Evolutionary conservation across 306 rosid species (phyloP).

Genomic region (Casuarina glauca): DNA sequence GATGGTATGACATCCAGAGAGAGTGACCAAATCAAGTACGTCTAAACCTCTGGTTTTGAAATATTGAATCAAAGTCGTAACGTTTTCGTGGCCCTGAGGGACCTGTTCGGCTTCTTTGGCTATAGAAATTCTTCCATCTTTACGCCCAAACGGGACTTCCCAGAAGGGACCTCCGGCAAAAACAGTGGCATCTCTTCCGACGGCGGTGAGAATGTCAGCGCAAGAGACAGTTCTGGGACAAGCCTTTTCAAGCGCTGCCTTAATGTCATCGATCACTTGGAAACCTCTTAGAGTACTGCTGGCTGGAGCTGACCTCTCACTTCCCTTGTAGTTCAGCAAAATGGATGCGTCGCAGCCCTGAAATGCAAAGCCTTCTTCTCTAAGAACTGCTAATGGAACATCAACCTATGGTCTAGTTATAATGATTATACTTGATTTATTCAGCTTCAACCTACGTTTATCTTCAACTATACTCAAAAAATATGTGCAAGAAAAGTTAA

Average conservation of each 20-base stretch:
- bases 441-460: not conserved
- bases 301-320: slow-evolving; percentile 60
- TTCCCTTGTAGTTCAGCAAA: slow-evolving; percentile 52
- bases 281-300: slow-evolving; percentile 80
- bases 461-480: not conserved
- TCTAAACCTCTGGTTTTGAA: slow-evolving; percentile 55
- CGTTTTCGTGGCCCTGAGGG: slow-evolving; percentile 84
- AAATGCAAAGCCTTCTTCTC: not conserved
- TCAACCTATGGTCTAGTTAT: not conserved
- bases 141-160: slow-evolving; percentile 83
- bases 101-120: slow-evolving; percentile 64
- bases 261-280: slow-evolving; percentile 67
- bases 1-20: slow-evolving; percentile 83
- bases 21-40: slow-evolving; percentile 74
- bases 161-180: slow-evolving; percentile 88
- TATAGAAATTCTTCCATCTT: slow-evolving; percentile 63
- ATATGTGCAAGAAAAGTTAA: not conserved
- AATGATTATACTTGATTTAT: not conserved
- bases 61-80: slow-evolving; percentile 47
- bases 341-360: slow-evolving; percentile 90
- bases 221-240: slow-evolving; percentile 86
- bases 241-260: slow-evolving; percentile 52
- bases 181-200: slow-evolving; percentile 85
- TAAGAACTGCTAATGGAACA: not conserved
- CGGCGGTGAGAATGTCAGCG: slow-evolving; percentile 83